Evolutionary conservation across 2,329 filamentous ascomycete genomes (phyloP).

Genomic region (Cladophialophora chaetospira): DNA sequence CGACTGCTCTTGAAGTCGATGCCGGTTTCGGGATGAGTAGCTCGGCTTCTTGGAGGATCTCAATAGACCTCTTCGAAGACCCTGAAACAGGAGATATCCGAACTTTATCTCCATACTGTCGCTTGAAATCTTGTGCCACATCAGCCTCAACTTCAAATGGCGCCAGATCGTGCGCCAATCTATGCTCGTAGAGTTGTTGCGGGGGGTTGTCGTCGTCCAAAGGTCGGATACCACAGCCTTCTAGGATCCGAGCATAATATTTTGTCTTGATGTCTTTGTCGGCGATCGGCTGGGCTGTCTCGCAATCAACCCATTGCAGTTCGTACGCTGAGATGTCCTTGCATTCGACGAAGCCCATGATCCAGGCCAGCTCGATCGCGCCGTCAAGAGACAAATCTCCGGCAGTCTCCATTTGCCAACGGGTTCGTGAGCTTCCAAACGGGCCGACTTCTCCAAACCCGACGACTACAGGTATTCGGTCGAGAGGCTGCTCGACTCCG

Average conservation of each 20-base stretch:
- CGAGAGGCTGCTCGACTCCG: constrained; percentile 44
- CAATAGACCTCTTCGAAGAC: constrained; percentile 32
- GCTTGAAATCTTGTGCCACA: constrained; percentile 38
- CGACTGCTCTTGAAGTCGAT: constrained; percentile 36
- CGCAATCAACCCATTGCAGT: constrained; percentile 64
- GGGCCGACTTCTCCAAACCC: constrained; percentile 56
- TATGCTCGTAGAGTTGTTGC: constrained; percentile 40
- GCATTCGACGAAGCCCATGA: constrained; percentile 99
- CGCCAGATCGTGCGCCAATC: constrained; percentile 38
- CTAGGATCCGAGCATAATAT: constrained; percentile 38
- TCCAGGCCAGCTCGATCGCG: constrained; percentile 98
- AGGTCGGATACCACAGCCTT: constrained; percentile 40
- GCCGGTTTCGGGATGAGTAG: constrained; percentile 40
- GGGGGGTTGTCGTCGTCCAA: constrained; percentile 24
- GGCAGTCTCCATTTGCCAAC: constrained; percentile 98
- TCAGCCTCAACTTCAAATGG: constrained; percentile 39
- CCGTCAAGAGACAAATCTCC: constrained; percentile 96
- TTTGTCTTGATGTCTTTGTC: constrained; percentile 38
- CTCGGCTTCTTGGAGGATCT: constrained; percentile 37
- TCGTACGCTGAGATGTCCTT: constrained; percentile 94
- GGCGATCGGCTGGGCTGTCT: constrained; percentile 34
- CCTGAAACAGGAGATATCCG: constrained; percentile 30
- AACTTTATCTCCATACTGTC: constrained; percentile 39
- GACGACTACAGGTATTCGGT: constrained; percentile 42
- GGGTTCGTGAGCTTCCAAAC: constrained; percentile 95